Conservation (phyloP, 768 basidiomycete genomes). For the Tulasnella sp. region DNA sequence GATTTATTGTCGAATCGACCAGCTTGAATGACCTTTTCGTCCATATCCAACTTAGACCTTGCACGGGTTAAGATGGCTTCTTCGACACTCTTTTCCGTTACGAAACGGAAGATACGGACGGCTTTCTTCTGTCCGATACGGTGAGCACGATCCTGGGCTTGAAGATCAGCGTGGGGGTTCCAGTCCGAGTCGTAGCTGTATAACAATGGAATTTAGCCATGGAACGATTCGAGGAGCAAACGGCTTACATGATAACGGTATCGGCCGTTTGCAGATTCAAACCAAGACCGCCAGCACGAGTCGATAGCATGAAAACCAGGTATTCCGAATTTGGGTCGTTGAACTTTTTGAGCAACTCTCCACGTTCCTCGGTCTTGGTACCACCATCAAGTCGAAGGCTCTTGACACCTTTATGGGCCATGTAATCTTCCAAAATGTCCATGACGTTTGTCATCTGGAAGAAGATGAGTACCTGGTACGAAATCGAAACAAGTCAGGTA, state of each 20-base stretch:
- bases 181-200: constrained; percentile 79
- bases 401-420: constrained; percentile 84
- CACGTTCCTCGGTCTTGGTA: constrained; percentile 94
- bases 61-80: constrained; percentile 97
- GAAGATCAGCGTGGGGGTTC: constrained; percentile 99
- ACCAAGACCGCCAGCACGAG: constrained; percentile 90
- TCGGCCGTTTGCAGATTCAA: constrained; percentile 96
- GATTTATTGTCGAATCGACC: constrained; percentile 99
- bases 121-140: constrained; percentile 99
- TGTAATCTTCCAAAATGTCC: constrained; percentile 97
- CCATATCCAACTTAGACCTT: constrained; percentile 94
- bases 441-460: constrained; percentile 99
- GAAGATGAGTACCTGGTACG: constrained; percentile 86
- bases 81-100: constrained; percentile 97
- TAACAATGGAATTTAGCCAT: constrained; percentile 24
- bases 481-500: constrained; percentile 5
- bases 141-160: constrained; percentile 99
- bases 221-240: constrained; percentile 2
- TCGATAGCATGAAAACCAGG: constrained; percentile 91
- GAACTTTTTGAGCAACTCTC: constrained; percentile 80
- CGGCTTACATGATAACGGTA: constrained; percentile 87
- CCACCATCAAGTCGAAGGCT: constrained; percentile 94
- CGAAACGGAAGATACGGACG: constrained; percentile 93
- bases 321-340: constrained; percentile 88
- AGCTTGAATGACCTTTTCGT: constrained; percentile 99